These are phyloP conservation scores for Trypanosoma scelopori DNA, from an alignment of 208 protist species.

Conservation along the genomic window DNA sequence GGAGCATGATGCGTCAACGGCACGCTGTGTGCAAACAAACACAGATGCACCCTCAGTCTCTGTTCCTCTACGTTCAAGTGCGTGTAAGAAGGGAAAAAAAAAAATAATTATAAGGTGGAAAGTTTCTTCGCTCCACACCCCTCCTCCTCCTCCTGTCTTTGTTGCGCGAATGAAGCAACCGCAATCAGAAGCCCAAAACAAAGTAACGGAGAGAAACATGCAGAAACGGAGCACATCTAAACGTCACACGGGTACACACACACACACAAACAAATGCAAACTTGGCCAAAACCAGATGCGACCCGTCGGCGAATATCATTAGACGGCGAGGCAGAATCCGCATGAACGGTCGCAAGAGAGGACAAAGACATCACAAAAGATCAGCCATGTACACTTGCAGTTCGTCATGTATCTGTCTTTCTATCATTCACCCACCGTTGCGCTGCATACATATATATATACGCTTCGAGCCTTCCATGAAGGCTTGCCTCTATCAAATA, in stretches of 20 bases:
- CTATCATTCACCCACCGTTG: too few species aligned
- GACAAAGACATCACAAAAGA: too few species aligned
- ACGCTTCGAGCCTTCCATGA: not conserved
- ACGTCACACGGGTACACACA: too few species aligned
- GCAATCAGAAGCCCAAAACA: not conserved
- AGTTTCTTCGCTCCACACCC: not conserved
- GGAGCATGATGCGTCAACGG: slow-evolving; percentile 10
- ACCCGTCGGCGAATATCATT: too few species aligned
- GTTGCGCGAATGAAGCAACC: not conserved
- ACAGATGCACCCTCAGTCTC: slow-evolving; percentile 1
- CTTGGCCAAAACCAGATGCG: too few species aligned
- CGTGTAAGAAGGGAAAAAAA: slow-evolving; percentile 21
- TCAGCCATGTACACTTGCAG: too few species aligned
- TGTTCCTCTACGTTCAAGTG: slow-evolving; percentile 16
- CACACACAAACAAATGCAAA: too few species aligned
- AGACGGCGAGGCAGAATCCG: too few species aligned
- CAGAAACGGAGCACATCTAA: too few species aligned
- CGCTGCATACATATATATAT: not conserved
- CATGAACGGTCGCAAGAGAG: too few species aligned
- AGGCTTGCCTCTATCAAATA: slow-evolving; percentile 35
- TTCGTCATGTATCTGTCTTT: too few species aligned
- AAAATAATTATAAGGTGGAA: slow-evolving; percentile 1
- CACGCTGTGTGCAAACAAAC: slow-evolving; percentile 16
- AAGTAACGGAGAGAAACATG: too few species aligned
- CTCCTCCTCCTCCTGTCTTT: not conserved